Evolutionary conservation across 83 land plant species (phyloP), one percentile per base, ranked within the genome.

Genomic region (Isoetes engelmannii): DNA sequence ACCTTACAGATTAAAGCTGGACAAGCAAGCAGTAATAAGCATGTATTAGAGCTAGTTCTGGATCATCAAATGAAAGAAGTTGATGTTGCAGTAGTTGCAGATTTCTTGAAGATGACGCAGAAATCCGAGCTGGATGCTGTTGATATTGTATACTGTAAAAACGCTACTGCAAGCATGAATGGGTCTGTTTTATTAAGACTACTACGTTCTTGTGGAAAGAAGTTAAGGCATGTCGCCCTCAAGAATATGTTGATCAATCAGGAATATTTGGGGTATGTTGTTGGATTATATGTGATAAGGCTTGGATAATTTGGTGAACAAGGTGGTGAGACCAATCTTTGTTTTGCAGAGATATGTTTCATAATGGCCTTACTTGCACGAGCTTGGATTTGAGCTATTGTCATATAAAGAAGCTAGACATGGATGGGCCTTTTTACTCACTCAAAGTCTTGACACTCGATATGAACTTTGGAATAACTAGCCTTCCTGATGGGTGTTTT

Each of bases 401-500:
- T 43, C 82, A 76, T 44, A 60, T 81, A 47, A 82, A 82, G 42
- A 86, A 82, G 68, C 63, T 89, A 67, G 82, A 81, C 49, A 76
- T 89, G 87, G 53, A 72, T 21, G 89, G 93, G 44, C 80, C 81
- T 6, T 89, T 86, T 65, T 63, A 58, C 51, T 66, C 65, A 65
- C 53, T 89, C 28, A 85, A 90, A 61, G 76, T 85, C 5, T 84
- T 90, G 50, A 83, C 76, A 48, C 79, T 90, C 71, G 96, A 90
- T 65, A 80, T 77, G 71, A 87, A 86, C 74, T 46, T 72, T 58
- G 68, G 77, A 45, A 56, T 90, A 4, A 80, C 85, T 41, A 72
- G 79, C 70, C 79, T 90, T 47, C 77, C 81, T 28, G 83, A 85
- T 70, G 82, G 79, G 8, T 90, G 96, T 68, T 90, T 90, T 76